Conservation (phyloP, 805 yeast species). For the Brettanomyces sp. region DNA sequence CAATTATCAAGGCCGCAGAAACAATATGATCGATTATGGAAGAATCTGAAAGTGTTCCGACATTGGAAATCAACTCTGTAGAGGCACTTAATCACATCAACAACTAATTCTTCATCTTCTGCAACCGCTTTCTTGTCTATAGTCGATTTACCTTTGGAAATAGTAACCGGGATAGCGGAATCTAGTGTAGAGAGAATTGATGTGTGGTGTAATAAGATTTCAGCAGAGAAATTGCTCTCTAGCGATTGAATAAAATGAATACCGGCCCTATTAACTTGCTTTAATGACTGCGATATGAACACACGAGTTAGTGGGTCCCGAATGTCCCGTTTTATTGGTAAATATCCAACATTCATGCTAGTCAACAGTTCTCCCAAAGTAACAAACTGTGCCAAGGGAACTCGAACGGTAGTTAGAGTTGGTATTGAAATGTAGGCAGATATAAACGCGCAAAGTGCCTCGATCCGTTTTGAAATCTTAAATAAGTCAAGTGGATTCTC, state of each 20-base stretch:
- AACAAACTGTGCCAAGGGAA: slow-evolving; percentile 56
- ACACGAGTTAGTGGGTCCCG: slow-evolving; percentile 42
- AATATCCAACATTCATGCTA: slow-evolving; percentile 44
- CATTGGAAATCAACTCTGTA: slow-evolving; percentile 15
- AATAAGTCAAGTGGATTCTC: slow-evolving; percentile 38
- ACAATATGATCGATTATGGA: slow-evolving; percentile 46
- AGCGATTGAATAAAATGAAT: slow-evolving; percentile 31
- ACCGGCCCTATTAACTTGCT: slow-evolving; percentile 36
- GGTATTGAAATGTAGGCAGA: slow-evolving; percentile 37
- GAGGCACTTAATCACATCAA: slow-evolving; percentile 22
- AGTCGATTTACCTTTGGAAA: slow-evolving; percentile 28
- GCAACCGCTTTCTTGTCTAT: slow-evolving; percentile 26
- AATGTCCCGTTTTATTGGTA: slow-evolving; percentile 50
- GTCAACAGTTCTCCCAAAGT: slow-evolving; percentile 43
- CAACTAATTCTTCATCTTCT: slow-evolving; percentile 23
- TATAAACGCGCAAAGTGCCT: slow-evolving; percentile 36
- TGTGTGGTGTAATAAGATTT: slow-evolving; percentile 35
- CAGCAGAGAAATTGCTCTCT: slow-evolving; percentile 28
- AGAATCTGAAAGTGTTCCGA: slow-evolving; percentile 32
- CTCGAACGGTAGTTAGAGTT: slow-evolving; percentile 38
- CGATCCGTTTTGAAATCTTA: slow-evolving; percentile 42
- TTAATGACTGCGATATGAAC: slow-evolving; percentile 34
- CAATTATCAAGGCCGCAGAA: slow-evolving; percentile 43
- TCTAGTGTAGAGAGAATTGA: slow-evolving; percentile 48
- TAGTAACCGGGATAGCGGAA: slow-evolving; percentile 45